A percentile compares a stretch with the other conserved stretches of the same genome.
Evolutionary conservation across 73 alveolate genomes (phyloP).

Genomic region (Paramecium biaurelia): DNA sequence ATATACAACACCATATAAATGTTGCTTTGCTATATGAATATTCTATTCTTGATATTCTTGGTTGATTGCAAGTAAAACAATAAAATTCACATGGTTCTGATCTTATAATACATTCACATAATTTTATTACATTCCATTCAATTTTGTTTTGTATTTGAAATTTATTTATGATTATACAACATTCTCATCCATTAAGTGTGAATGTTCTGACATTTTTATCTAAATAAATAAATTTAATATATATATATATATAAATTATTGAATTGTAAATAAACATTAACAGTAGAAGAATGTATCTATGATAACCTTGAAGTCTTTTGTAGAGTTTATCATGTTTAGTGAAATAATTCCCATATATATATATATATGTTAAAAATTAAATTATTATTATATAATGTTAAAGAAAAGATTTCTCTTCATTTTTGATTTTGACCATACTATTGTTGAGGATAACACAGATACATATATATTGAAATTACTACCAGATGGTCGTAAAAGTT

Average conservation of each 20-base stretch:
- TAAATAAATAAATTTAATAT: not conserved
- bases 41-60: not conserved
- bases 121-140: slow-evolving; percentile 27
- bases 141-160: slow-evolving; percentile 2
- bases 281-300: not conserved
- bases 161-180: not conserved
- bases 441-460: slow-evolving; percentile 55
- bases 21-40: slow-evolving; percentile 22
- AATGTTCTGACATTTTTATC: not conserved
- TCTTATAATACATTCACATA: not conserved
- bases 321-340: not conserved
- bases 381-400: not conserved
- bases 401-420: slow-evolving; percentile 26
- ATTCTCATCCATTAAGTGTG: slow-evolving; percentile 19
- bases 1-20: slow-evolving; percentile 36
- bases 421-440: slow-evolving; percentile 59
- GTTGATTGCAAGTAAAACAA: slow-evolving; percentile 8
- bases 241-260: not conserved
- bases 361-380: not conserved
- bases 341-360: not conserved
- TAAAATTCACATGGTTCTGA: slow-evolving; percentile 29
- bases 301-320: slow-evolving; percentile 32
- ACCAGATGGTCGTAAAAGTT: slow-evolving; percentile 38
- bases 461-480: slow-evolving; percentile 55
- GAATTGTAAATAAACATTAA: not conserved